Conservation (phyloP, 1,284 basidiomycete species). For the Thecaphora thlaspeos region DNA sequence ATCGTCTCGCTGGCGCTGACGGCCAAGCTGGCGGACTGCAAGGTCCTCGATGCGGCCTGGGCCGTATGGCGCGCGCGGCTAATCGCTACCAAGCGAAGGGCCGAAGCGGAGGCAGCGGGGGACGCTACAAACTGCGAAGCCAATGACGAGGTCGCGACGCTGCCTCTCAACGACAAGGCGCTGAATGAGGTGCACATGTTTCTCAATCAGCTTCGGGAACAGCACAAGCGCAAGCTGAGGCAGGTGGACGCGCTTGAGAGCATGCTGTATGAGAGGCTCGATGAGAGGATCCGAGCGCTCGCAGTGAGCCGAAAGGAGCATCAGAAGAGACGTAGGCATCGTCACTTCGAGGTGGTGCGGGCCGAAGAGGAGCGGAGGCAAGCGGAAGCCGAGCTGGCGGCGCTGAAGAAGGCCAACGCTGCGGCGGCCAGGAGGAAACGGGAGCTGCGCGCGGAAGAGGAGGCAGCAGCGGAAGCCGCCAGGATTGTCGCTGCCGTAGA, state of each 20-base stretch:
- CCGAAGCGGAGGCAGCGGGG: background rate
- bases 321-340: constrained; percentile 5
- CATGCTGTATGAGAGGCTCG: constrained; percentile 24
- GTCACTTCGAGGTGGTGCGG: constrained; percentile 6
- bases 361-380: constrained; percentile 15
- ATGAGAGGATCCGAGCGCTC: constrained; percentile 15
- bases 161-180: constrained; percentile 12
- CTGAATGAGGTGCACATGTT: constrained; percentile 17
- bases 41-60: constrained; percentile 28
- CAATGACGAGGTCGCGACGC: constrained; percentile 4
- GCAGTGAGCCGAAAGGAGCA: constrained; percentile 1
- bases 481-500: too few relatives aligned
- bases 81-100: constrained; percentile 8
- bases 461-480: too few relatives aligned
- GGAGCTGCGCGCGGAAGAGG: constrained; percentile 18
- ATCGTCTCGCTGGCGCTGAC: constrained; percentile 19
- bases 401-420: constrained; percentile 16
- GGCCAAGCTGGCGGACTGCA: constrained; percentile 21
- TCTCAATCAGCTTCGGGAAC: constrained; percentile 19
- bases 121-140: background rate
- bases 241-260: constrained; percentile 25
- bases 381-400: constrained; percentile 19
- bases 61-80: constrained; percentile 18
- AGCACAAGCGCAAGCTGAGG: constrained; percentile 9
- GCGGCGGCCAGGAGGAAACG: constrained; percentile 15